These are phyloP conservation scores for Albatrellus ellisii DNA, from an alignment of 768 basidiomycete species.

Conservation along the genomic window DNA sequence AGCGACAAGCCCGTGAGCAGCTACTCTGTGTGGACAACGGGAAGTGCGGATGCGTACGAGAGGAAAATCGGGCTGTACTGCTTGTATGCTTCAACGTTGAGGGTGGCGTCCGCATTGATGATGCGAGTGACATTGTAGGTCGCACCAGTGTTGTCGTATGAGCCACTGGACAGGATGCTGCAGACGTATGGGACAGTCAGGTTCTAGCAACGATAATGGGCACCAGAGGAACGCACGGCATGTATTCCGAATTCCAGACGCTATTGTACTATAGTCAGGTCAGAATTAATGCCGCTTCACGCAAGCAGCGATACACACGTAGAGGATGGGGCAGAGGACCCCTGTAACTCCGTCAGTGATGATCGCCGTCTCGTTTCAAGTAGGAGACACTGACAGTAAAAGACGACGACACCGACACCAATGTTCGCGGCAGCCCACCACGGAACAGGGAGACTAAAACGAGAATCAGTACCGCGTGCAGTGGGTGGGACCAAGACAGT, in stretches of 20 bases:
- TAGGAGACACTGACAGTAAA: constrained; percentile 23
- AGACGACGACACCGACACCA: constrained; percentile 22
- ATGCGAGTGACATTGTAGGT: constrained; percentile 27
- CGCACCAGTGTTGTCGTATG: constrained; percentile 28
- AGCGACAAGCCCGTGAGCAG: neutral
- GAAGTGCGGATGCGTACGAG: constrained; percentile 6
- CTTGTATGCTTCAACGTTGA: constrained; percentile 25
- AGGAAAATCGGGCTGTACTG: constrained; percentile 30
- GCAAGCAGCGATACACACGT: constrained; percentile 5
- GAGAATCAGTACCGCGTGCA: neutral
- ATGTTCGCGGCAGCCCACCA: constrained; percentile 5
- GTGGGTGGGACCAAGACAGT: neutral
- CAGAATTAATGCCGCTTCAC: neutral
- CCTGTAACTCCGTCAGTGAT: constrained; percentile 6
- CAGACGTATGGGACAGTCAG: constrained; percentile 1
- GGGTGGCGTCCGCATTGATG: constrained; percentile 21
- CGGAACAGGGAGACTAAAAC: neutral
- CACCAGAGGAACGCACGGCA: constrained; percentile 17
- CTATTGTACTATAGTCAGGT: constrained; percentile 17
- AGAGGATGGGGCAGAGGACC: constrained; percentile 24
- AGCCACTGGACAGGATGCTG: constrained; percentile 20
- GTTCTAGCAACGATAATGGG: constrained; percentile 2
- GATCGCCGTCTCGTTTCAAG: neutral
- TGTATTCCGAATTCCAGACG: constrained; percentile 20
- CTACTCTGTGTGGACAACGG: neutral